These are phyloP conservation scores for Ustilago xerochloae DNA, from an alignment of 1,284 basidiomycete genomes.

Conservation along the genomic window DNA sequence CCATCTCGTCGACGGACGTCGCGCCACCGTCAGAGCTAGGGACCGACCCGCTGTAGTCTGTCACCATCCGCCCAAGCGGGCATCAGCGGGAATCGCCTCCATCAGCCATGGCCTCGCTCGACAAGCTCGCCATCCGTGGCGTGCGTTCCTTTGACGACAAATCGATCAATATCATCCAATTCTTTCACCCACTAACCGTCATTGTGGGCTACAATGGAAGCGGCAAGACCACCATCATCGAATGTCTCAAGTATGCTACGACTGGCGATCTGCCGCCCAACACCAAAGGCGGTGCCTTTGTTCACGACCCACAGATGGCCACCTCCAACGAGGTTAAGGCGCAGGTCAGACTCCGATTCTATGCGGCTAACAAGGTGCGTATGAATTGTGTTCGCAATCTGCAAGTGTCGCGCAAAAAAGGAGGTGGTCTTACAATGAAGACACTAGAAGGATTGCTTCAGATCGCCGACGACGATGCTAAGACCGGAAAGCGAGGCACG, in stretches of 20 bases:
- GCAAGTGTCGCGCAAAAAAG: constrained; percentile 85
- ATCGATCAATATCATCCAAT: constrained; percentile 91
- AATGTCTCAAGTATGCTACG: constrained; percentile 98
- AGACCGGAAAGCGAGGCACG: constrained; percentile 69
- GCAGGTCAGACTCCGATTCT: constrained; percentile 93
- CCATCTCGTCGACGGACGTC: too few relatives aligned
- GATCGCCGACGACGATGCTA: constrained; percentile 76
- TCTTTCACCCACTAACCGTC: constrained; percentile 96
- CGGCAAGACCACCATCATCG: constrained; percentile 99
- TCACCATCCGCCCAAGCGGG: too few relatives aligned
- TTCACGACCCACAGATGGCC: constrained; percentile 96
- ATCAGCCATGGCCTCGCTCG: constrained; percentile 58
- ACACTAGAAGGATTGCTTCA: constrained; percentile 93
- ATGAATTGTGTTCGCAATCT: constrained; percentile 95
- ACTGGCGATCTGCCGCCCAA: constrained; percentile 98
- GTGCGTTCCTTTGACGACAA: constrained; percentile 77
- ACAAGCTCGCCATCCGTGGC: constrained; percentile 68
- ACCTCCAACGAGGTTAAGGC: constrained; percentile 98
- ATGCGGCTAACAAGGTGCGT: constrained; percentile 77
- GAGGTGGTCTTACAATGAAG: constrained; percentile 87
- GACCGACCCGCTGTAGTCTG: too few relatives aligned
- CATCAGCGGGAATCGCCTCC: neutral
- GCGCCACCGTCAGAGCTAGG: too few relatives aligned
- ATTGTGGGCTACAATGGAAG: constrained; percentile 99
- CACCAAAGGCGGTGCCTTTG: constrained; percentile 95